Percentiles rank a stretch among this genome's conserved stretches.
These are phyloP conservation scores for Marasmius oreades DNA, from an alignment of 1,284 basidiomycete genomes.

Conservation along the genomic window DNA sequence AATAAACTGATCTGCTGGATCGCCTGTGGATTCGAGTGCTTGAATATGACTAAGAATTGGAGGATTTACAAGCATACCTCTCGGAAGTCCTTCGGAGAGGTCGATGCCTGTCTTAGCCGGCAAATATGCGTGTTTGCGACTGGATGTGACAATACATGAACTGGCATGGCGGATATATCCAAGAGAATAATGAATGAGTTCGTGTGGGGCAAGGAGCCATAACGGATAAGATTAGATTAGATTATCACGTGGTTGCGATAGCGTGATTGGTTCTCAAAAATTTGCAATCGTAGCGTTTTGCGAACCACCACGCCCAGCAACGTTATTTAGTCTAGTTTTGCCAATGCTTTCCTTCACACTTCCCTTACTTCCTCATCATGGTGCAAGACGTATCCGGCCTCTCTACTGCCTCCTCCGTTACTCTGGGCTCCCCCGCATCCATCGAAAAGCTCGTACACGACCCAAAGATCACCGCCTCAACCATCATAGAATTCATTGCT, in stretches of 20 bases:
- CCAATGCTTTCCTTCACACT: neutral
- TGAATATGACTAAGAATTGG: neutral
- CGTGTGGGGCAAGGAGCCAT: neutral
- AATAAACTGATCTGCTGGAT: conserved; percentile 70
- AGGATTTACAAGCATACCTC: conserved; percentile 45
- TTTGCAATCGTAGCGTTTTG: neutral
- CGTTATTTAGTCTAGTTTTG: neutral
- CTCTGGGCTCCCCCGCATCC: conserved; percentile 19
- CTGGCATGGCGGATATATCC: conserved; percentile 27
- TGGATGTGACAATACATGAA: conserved; percentile 68
- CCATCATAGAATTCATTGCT: conserved; percentile 63
- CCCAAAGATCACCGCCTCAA: conserved; percentile 53
- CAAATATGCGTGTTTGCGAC: conserved; percentile 71
- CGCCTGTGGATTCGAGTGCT: conserved; percentile 35
- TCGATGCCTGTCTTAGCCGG: conserved; percentile 60
- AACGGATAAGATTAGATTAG: conserved; percentile 1
- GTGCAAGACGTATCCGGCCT: neutral
- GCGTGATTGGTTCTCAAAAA: neutral
- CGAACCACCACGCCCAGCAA: too few relatives aligned
- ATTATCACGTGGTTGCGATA: neutral
- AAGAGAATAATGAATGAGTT: neutral
- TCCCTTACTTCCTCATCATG: conserved; percentile 6
- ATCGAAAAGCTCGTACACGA: conserved; percentile 34
- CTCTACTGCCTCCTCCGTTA: conserved; percentile 9
- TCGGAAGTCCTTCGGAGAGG: conserved; percentile 73